phyloP scores from a whole-genome alignment of 495 filamentous ascomycete genomes.

The Elasticomyces elasticus region DNA sequence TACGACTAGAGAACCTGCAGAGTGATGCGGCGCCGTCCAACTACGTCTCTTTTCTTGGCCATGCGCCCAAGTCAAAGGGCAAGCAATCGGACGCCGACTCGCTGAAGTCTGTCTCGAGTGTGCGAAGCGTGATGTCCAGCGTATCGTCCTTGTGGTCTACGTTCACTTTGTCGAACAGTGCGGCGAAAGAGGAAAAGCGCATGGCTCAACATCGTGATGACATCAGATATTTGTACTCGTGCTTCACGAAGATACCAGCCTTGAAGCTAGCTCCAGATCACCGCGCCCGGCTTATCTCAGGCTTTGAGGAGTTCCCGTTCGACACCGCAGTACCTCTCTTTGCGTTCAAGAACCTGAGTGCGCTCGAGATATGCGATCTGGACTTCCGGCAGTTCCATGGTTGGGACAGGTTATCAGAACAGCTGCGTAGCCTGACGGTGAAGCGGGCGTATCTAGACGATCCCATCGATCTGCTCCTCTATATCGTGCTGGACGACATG shows the following conservation, averaged over 20 bases:
- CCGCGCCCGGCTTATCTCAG: conserved; percentile 74
- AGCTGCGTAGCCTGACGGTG: conserved; percentile 79
- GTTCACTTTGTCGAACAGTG: conserved; percentile 66
- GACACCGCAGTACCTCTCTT: conserved; percentile 93
- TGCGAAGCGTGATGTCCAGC: conserved; percentile 92
- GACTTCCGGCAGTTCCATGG: conserved; percentile 95
- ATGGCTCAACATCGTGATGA: conserved; percentile 76
- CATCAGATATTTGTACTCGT: conserved; percentile 90
- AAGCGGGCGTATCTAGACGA: conserved; percentile 83
- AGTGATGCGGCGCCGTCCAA: conserved; percentile 73
- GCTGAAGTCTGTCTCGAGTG: conserved; percentile 89
- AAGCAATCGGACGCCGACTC: conserved; percentile 76
- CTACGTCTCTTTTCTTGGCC: conserved; percentile 92
- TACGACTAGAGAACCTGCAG: conserved; percentile 88
- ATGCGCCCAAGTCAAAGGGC: conserved; percentile 51
- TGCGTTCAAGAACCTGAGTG: conserved; percentile 91
- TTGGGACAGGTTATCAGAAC: conserved; percentile 88
- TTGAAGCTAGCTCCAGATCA: conserved; percentile 80
- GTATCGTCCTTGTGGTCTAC: conserved; percentile 89
- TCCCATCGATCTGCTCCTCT: conserved; percentile 75
- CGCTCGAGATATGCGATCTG: conserved; percentile 85
- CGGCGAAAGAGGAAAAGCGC: conserved; percentile 73
- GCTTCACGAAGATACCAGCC: conserved; percentile 96
- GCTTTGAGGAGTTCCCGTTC: conserved; percentile 96
- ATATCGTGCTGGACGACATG: conserved; percentile 93